These are phyloP conservation scores for Lachnellula arida DNA, from an alignment of 2,329 filamentous ascomycete genomes.

Conservation along the genomic window DNA sequence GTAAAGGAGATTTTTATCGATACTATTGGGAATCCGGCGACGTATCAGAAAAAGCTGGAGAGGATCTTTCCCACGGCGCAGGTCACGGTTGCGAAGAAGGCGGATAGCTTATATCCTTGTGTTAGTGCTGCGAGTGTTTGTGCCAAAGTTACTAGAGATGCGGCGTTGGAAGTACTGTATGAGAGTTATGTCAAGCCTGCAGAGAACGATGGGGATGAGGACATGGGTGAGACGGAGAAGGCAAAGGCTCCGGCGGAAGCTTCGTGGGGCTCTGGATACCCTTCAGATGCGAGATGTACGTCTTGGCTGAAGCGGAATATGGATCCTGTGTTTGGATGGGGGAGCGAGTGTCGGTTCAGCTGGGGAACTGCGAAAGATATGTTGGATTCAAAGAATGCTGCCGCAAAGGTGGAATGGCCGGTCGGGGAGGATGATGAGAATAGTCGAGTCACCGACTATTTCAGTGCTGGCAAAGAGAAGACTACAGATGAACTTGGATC, in stretches of 20 bases:
- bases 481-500: slow-evolving; percentile 57
- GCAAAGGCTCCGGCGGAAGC: slow-evolving; percentile 34
- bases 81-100: slow-evolving; percentile 82
- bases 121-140: slow-evolving; percentile 92
- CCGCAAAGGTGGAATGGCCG: slow-evolving; percentile 80
- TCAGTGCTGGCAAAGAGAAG: slow-evolving; percentile 38
- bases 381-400: slow-evolving; percentile 59
- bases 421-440: slow-evolving; percentile 64
- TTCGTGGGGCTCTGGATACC: slow-evolving; percentile 89
- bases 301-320: slow-evolving; percentile 81
- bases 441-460: slow-evolving; percentile 72
- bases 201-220: slow-evolving; percentile 29
- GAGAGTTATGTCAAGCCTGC: slow-evolving; percentile 27
- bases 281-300: slow-evolving; percentile 76
- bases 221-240: slow-evolving; percentile 20
- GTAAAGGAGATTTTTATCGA: slow-evolving; percentile 90
- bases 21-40: slow-evolving; percentile 77
- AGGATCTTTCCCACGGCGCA: slow-evolving; percentile 73
- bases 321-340: slow-evolving; percentile 95
- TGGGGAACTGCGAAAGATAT: slow-evolving; percentile 95
- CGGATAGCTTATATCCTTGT: slow-evolving; percentile 85
- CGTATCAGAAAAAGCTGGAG: slow-evolving; percentile 82
- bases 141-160: slow-evolving; percentile 93
- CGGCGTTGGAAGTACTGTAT: slow-evolving; percentile 77
- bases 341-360: slow-evolving; percentile 85